Conservation (phyloP, 2,329 filamentous ascomycete genomes). For the Phoma sp. region DNA sequence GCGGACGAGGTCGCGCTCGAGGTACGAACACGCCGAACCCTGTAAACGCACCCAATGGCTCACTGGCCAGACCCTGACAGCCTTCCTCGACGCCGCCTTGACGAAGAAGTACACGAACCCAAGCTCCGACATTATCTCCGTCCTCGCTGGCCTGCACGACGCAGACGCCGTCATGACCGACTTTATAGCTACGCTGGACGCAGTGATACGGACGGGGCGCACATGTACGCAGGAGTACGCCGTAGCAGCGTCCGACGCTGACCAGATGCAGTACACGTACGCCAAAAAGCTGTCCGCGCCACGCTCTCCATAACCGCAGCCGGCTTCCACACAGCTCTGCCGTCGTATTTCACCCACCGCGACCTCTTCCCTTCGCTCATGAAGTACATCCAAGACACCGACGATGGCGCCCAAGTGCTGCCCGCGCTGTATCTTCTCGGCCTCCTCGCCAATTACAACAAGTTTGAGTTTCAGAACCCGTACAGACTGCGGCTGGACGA, state of each 20-base stretch:
- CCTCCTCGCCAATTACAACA: slow-evolving; percentile 96
- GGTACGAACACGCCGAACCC: slow-evolving; percentile 61
- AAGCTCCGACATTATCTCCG: slow-evolving; percentile 90
- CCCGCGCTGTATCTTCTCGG: slow-evolving; percentile 85
- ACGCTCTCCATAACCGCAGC: slow-evolving; percentile 86
- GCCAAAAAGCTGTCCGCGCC: slow-evolving; percentile 80
- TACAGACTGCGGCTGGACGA: slow-evolving; percentile 92
- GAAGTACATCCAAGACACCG: slow-evolving; percentile 88
- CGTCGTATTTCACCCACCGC: slow-evolving; percentile 93
- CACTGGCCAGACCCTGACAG: slow-evolving; percentile 78
- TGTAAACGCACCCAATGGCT: slow-evolving; percentile 45
- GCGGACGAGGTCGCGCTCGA: slow-evolving; percentile 83
- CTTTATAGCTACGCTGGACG: slow-evolving; percentile 83
- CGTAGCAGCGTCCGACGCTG: neutral
- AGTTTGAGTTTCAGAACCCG: slow-evolving; percentile 97
- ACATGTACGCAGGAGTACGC: slow-evolving; percentile 63
- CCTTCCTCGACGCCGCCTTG: slow-evolving; percentile 82
- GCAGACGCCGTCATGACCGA: slow-evolving; percentile 88
- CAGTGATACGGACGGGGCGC: slow-evolving; percentile 79
- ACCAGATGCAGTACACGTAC: slow-evolving; percentile 67
- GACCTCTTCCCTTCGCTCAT: slow-evolving; percentile 94
- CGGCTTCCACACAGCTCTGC: slow-evolving; percentile 92
- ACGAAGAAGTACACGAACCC: slow-evolving; percentile 93
- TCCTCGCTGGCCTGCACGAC: slow-evolving; percentile 87
- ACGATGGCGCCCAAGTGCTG: slow-evolving; percentile 66